Evolutionary conservation across 140 eudicot genomes (phyloP).

Genomic region (Senecio squalidus): DNA sequence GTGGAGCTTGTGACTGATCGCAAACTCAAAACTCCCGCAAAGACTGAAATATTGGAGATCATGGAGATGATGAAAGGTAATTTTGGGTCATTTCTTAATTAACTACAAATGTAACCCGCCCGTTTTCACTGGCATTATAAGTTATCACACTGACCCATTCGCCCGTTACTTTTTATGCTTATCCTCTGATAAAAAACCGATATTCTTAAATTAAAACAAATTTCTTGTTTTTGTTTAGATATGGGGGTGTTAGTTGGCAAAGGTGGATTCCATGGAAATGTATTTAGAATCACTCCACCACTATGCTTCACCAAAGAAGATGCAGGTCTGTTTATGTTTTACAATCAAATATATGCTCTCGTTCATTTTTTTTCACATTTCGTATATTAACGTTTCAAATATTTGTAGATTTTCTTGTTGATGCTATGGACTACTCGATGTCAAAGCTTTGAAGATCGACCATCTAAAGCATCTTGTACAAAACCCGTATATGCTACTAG

Average conservation of each 20-base stretch:
- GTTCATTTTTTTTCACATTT: neutral
- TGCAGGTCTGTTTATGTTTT: slow-evolving; percentile 42
- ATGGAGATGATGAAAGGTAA: slow-evolving; percentile 75
- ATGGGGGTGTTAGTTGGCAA: slow-evolving; percentile 63
- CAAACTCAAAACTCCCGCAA: slow-evolving; percentile 62
- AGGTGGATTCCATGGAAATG: slow-evolving; percentile 66
- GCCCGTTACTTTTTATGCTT: too few relatives aligned
- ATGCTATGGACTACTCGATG: slow-evolving; percentile 54
- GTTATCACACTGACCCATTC: neutral
- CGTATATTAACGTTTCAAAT: neutral
- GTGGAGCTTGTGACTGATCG: slow-evolving; percentile 65
- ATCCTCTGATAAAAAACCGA: neutral
- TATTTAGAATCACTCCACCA: slow-evolving; percentile 68
- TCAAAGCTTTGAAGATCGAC: slow-evolving; percentile 39
- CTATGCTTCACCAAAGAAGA: slow-evolving; percentile 63
- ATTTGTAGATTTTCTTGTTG: slow-evolving; percentile 49
- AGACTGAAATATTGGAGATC: slow-evolving; percentile 45
- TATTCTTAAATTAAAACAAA: neutral
- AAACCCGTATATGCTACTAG: slow-evolving; percentile 5
- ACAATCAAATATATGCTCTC: neutral
- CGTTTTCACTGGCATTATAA: neutral
- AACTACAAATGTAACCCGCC: neutral
- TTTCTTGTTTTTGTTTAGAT: slow-evolving; percentile 20
- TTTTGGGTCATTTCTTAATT: neutral
- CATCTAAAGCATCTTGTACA: slow-evolving; percentile 11